Evolutionary conservation across 345 rosid genomes (phyloP), one percentile per base, ranked within the genome.

Genomic region (Linum usitatissimum): DNA sequence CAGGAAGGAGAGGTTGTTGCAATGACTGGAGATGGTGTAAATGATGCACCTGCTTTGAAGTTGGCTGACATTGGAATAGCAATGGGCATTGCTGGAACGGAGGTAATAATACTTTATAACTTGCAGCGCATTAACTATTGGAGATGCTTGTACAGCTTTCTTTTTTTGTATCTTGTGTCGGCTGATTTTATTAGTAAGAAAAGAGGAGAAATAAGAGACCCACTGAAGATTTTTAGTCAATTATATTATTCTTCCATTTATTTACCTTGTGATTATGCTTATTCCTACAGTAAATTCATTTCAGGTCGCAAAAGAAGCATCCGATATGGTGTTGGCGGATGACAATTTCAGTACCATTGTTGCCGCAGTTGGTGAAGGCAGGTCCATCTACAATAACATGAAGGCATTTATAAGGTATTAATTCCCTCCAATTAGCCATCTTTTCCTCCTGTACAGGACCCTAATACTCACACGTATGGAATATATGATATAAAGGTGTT

Each of bases 1-100:
- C 97, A 81, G 73, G 96, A 87, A 60, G 96, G 94, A n/a, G 99
- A 93, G 77, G 99, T 93, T 18, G 99, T 93, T 65, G 97, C 99
- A 31, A 93, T 93, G 99, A 93, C 99, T 19, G 97, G 97, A 64
- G 99, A 93, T 75, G 99, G 97, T 72, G 97, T 89, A 62, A 93
- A 93, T 65, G 99, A 93, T 77, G 97, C 97, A 19, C 97, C 99
- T 66, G 99, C 99, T 56, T 75, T 93, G 60, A 93, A 93, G 77
- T 75, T 93, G 78, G 99, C 99, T 64, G 97, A 93, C 66, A 93
- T 93, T 61, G 99, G 99, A n/a, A 60, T 93, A 48, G 97, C 97
- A 60, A 93, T 93, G 99, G 99, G 99, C 40, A 87, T 93, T 65
- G 60, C 96, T 7, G 99, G 99, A 56, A 93, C 99, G 18, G 97